Evolutionary conservation across 192 early-diverging fungal species (phyloP).

Genomic region (Podila minutissima): DNA sequence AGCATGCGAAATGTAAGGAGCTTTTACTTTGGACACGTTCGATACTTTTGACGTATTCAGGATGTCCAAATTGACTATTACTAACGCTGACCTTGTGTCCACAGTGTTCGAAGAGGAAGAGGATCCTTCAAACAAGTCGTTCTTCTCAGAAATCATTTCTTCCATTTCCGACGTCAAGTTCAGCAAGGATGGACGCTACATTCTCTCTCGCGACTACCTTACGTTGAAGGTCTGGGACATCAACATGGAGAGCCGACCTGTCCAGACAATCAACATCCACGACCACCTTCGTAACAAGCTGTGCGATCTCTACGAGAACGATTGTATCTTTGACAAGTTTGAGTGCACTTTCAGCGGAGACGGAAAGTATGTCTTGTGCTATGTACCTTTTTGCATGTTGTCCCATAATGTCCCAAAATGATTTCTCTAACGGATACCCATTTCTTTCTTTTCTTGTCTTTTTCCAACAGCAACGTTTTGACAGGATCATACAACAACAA

Average conservation of each 20-base stretch:
- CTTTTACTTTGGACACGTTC: not conserved
- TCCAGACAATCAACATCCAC: conserved; percentile 96
- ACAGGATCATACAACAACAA: conserved; percentile 99
- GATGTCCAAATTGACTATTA: not conserved
- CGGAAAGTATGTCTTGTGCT: conserved; percentile 74
- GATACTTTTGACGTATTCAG: not conserved
- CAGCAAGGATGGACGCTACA: conserved; percentile 94
- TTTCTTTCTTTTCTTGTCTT: not conserved
- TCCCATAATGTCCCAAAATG: too few species aligned
- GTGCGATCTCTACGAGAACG: conserved; percentile 99
- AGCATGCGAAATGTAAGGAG: conserved; percentile 85
- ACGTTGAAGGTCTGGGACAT: conserved; percentile 99
- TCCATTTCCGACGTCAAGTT: conserved; percentile 98
- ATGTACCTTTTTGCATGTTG: not conserved
- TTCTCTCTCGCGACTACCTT: conserved; percentile 96
- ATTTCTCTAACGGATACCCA: not conserved
- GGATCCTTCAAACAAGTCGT: conserved; percentile 95
- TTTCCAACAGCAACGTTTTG: conserved; percentile 70
- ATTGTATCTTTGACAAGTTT: conserved; percentile 99
- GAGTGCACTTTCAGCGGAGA: conserved; percentile 98
- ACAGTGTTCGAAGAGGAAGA: conserved; percentile 93
- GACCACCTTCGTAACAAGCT: conserved; percentile 95
- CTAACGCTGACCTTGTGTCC: not conserved
- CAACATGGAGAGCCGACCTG: conserved; percentile 94
- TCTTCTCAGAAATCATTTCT: conserved; percentile 99